Base-by-base conservation (phyloP, 140 eudicot genomes). In the Stevia rebaudiana region DNA sequence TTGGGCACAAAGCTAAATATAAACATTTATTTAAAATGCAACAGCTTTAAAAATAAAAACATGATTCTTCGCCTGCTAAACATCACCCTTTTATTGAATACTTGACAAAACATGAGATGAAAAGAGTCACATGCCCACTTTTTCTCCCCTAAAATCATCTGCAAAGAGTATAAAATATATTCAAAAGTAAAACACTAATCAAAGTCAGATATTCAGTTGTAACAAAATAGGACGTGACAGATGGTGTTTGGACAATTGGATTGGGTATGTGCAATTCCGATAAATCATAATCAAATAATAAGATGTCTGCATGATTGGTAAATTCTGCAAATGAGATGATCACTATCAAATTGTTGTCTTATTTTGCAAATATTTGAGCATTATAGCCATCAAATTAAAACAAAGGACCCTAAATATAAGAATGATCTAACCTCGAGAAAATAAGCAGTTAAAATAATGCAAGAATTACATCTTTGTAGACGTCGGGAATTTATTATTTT, bases 381-480 rank as follows among this genome's bases (percentile, higher is more conserved):
- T 40, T 40, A 40, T 40, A 10, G 11, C 15, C 15, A 48, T 16
- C 11, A 36, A 72, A 44, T 4, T 40, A 9, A 24, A 6, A 44
- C 9, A 18, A 30, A 35, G 8, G 46, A 74, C 7, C 47, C 10
- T 2, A 18, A 59, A 24, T 9, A 31, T 41, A 16, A 68, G 37
- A 55, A 41, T 12, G 61, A 47, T 37, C 80, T 61, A 59, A 83
- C 89, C 85, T 79, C 18, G 44, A 57, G 48, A 59, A 41, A 33
- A 21, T 18, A 31, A 51, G 63, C 49, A 58, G 16, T 19, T 4
- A n/a, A 62, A 61, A 28, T 12, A 57, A 19, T 8, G 69, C 28
- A 71, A 67, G 46, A 44, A 65, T 83, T 81, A 86, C 82, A 83
- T 85, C 70, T 85, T 79, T 65, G 91, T 85, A 65, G 97, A 83